Evolutionary conservation across 192 early-diverging fungal genomes (phyloP).

Genomic region (Helicostylum pulchrum): DNA sequence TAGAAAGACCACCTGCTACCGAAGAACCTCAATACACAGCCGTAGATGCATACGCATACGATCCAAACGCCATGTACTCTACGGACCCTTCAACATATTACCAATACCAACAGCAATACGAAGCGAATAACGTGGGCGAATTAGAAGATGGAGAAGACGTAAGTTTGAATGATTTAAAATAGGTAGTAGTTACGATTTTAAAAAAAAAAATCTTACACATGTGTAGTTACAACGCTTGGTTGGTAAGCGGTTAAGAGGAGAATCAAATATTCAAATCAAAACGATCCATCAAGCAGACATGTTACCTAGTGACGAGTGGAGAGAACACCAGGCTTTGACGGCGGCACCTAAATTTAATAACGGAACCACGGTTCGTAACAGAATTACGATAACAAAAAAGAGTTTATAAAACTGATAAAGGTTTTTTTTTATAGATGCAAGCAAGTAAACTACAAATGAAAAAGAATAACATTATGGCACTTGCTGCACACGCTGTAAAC

Average conservation of each 20-base stretch:
- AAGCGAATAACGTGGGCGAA: conserved; percentile 1
- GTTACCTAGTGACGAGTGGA: conserved; percentile 27
- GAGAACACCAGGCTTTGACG: conserved; percentile 15
- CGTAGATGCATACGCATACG: conserved; percentile 20
- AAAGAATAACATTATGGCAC: conserved; percentile 76
- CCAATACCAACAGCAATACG: conserved; percentile 16
- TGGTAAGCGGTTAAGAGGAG: conserved; percentile 25
- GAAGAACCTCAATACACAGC: conserved; percentile 8
- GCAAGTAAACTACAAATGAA: conserved; percentile 59
- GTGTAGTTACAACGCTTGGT: conserved; percentile 19
- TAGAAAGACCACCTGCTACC: neutral
- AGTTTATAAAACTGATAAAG: conserved; percentile 1
- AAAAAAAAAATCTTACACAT: conserved; percentile 6
- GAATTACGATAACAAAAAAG: neutral
- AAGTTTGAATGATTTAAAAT: no score
- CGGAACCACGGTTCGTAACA: neutral
- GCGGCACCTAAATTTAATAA: conserved; percentile 18
- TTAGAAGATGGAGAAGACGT: conserved; percentile 5
- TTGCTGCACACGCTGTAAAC: conserved; percentile 71
- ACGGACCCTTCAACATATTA: conserved; percentile 26
- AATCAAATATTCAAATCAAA: conserved; percentile 24
- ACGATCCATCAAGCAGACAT: conserved; percentile 31
- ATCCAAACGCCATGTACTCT: conserved; percentile 33
- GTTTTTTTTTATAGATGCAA: conserved; percentile 34
- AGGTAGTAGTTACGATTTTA: neutral